Evolutionary conservation across 768 basidiomycete genomes (phyloP).

Genomic region (Brasilioporus rufonigricans): DNA sequence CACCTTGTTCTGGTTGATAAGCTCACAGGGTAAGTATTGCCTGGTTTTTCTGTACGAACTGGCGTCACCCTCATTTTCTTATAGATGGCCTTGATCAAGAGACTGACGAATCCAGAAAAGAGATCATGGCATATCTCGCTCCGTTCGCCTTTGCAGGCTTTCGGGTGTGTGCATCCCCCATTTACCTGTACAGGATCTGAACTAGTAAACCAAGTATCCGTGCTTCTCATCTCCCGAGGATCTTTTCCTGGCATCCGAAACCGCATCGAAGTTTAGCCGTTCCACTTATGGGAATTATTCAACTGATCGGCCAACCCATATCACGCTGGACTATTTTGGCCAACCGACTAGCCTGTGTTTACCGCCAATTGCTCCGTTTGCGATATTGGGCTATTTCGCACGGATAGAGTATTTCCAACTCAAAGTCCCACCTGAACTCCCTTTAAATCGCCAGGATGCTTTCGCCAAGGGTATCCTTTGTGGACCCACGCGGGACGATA

Average conservation of each 20-base stretch:
- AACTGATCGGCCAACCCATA: slow-evolving; percentile 28
- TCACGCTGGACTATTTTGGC: slow-evolving; percentile 45
- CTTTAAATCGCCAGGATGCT: slow-evolving; percentile 37
- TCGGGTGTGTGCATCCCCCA: slow-evolving; percentile 37
- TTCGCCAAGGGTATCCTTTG: slow-evolving; percentile 21
- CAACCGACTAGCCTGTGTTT: slow-evolving; percentile 30
- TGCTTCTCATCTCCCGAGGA: slow-evolving; percentile 40
- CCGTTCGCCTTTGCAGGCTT: slow-evolving; percentile 51
- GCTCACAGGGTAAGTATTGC: slow-evolving; percentile 27
- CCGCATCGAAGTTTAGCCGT: slow-evolving; percentile 11
- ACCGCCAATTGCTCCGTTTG: slow-evolving; percentile 45
- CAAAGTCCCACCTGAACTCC: slow-evolving; percentile 40
- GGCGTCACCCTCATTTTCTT: not conserved
- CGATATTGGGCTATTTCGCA: slow-evolving; percentile 47
- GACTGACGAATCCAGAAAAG: slow-evolving; percentile 28
- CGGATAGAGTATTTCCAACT: slow-evolving; percentile 37
- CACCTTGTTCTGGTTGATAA: slow-evolving; percentile 47
- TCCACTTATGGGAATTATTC: slow-evolving; percentile 29
- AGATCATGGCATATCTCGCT: slow-evolving; percentile 37
- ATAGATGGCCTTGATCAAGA: slow-evolving; percentile 33
- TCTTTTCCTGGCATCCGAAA: slow-evolving; percentile 22
- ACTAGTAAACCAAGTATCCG: slow-evolving; percentile 27
- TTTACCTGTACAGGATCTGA: slow-evolving; percentile 8
- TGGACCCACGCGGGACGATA: slow-evolving; percentile 49
- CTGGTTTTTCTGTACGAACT: not conserved